Percentiles rank a stretch among this genome's conserved stretches.
Evolutionary conservation across 352 stramenopile species (phyloP).

Genomic region (Globisporangium polare): DNA sequence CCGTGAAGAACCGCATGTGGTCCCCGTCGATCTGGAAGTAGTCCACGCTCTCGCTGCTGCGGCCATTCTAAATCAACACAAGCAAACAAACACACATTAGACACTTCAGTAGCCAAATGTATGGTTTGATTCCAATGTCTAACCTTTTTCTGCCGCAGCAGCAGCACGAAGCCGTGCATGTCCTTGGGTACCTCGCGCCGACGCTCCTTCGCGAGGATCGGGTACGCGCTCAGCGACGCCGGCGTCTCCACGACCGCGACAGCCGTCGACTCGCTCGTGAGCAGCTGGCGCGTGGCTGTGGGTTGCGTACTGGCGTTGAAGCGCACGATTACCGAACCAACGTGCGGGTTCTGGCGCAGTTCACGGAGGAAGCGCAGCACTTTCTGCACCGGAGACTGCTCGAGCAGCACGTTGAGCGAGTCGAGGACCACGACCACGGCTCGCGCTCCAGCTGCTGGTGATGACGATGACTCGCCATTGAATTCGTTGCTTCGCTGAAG

Average conservation of each 20-base stretch:
- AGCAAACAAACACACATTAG: background rate
- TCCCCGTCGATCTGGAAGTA: conserved; percentile 42
- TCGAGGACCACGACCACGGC: conserved; percentile 58
- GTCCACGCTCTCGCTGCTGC: conserved; percentile 60
- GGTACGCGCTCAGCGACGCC: conserved; percentile 47
- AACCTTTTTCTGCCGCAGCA: conserved; percentile 70
- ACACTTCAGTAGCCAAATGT: background rate
- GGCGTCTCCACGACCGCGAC: conserved; percentile 55
- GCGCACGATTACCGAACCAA: conserved; percentile 47
- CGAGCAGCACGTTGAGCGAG: conserved; percentile 58
- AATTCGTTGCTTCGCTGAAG: background rate
- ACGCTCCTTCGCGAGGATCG: conserved; percentile 54
- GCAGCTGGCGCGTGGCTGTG: conserved; percentile 15
- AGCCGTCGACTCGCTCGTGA: conserved; percentile 41
- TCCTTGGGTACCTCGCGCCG: conserved; percentile 50
- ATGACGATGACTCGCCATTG: background rate
- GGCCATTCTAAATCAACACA: conserved; percentile 43
- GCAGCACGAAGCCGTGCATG: conserved; percentile 54
- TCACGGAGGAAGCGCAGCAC: conserved; percentile 41
- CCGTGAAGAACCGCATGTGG: conserved; percentile 25
- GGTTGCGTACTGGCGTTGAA: conserved; percentile 36
- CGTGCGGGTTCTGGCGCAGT: conserved; percentile 23
- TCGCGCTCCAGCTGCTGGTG: conserved; percentile 12
- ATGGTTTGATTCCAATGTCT: background rate
- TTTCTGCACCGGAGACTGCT: conserved; percentile 37